Evolutionary conservation across 2,329 filamentous ascomycete genomes (phyloP).

Genomic region (Ophiostoma pallidulum): DNA sequence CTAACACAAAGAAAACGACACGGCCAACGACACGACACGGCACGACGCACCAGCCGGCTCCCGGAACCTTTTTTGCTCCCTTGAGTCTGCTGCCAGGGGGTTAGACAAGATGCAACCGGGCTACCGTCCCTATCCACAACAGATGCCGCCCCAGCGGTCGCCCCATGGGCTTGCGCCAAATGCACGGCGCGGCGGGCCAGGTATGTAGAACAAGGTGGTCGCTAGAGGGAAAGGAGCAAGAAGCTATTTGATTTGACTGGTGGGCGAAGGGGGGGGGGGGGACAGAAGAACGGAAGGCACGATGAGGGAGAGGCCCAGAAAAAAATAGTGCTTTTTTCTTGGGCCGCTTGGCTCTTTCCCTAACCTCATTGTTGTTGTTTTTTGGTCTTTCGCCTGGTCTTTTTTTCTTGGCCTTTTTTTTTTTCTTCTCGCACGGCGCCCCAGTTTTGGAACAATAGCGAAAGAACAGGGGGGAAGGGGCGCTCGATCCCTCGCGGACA

Average conservation of each 20-base stretch:
- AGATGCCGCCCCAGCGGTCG: conserved; percentile 39
- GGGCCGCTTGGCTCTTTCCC: too few relatives aligned
- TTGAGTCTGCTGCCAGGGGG: background rate
- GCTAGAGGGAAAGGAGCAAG: background rate
- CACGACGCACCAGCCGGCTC: too few relatives aligned
- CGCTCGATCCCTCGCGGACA: too few relatives aligned
- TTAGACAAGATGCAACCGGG: conserved; percentile 40
- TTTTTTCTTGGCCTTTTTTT: too few relatives aligned
- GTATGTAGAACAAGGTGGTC: conserved; percentile 26
- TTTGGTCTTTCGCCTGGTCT: background rate
- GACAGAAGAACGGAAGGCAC: background rate
- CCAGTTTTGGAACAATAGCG: too few relatives aligned
- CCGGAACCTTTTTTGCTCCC: background rate
- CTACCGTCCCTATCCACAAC: conserved; percentile 43
- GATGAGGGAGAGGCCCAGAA: background rate
- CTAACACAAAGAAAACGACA: too few relatives aligned
- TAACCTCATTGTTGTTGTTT: too few relatives aligned
- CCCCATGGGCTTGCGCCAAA: conserved; percentile 29
- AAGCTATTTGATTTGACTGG: too few relatives aligned
- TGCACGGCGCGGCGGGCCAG: conserved; percentile 39
- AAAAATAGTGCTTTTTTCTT: background rate
- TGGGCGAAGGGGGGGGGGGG: background rate
- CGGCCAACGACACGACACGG: too few relatives aligned
- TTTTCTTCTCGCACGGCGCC: too few relatives aligned
- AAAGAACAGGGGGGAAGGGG: too few relatives aligned